These are phyloP conservation scores for Monosporozyma aerobia DNA, from an alignment of 805 yeast species.

Conservation along the genomic window DNA sequence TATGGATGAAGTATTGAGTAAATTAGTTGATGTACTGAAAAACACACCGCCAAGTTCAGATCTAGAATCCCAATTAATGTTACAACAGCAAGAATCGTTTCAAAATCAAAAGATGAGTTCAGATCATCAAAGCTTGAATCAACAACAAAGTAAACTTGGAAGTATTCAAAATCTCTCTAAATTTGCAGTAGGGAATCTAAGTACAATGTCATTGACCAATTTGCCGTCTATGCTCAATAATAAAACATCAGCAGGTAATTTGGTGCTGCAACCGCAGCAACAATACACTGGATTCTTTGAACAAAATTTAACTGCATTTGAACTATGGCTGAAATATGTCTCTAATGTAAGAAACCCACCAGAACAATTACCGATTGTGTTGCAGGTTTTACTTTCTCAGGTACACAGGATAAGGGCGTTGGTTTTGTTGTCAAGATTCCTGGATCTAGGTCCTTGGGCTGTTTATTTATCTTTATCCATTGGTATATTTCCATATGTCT, in stretches of 20 bases:
- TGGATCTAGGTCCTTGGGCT: conserved; percentile 97
- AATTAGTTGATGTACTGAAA: conserved; percentile 41
- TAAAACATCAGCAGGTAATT: conserved; percentile 9
- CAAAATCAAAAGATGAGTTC: conserved; percentile 7
- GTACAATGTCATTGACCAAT: conserved; percentile 31
- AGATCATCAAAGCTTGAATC: neutral
- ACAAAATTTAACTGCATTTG: conserved; percentile 93
- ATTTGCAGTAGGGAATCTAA: conserved; percentile 27
- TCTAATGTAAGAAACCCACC: conserved; percentile 81
- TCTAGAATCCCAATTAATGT: conserved; percentile 18
- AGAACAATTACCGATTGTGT: conserved; percentile 86
- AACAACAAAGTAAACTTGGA: conserved; percentile 8
- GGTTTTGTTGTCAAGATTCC: conserved; percentile 69
- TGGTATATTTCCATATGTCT: conserved; percentile 91
- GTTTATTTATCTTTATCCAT: conserved; percentile 86
- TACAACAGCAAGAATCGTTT: conserved; percentile 20
- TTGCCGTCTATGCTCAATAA: conserved; percentile 11
- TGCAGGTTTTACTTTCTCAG: conserved; percentile 88
- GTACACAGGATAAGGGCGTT: conserved; percentile 88
- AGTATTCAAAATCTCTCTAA: conserved; percentile 23
- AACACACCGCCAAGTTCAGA: conserved; percentile 28
- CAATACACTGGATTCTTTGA: conserved; percentile 92
- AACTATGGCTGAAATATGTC: conserved; percentile 89
- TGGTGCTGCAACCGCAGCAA: conserved; percentile 34
- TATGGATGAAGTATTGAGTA: conserved; percentile 82